Evolutionary conservation across 2,329 filamentous ascomycete genomes (phyloP).

Genomic region (Alternaria infectoria): DNA sequence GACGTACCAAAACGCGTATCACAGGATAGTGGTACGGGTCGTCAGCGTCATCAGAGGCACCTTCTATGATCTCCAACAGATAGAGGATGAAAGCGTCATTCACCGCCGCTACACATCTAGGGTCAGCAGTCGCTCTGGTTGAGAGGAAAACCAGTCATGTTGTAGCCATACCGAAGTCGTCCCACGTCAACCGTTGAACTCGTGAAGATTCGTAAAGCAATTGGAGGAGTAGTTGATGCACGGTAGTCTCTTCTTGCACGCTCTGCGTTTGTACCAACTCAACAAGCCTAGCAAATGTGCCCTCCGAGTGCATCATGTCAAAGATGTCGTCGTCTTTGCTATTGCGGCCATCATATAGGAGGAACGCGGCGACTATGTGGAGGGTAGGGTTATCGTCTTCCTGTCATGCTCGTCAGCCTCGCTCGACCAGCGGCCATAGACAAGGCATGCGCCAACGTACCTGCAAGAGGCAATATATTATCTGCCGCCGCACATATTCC

Average conservation of each 20-base stretch:
- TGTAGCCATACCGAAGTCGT: slow-evolving; percentile 72
- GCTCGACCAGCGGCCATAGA: background rate
- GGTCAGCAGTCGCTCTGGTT: background rate
- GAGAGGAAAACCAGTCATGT: background rate
- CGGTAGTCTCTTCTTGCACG: slow-evolving; percentile 67
- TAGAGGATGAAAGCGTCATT: slow-evolving; percentile 82
- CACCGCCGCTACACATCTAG: slow-evolving; percentile 56
- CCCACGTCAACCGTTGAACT: slow-evolving; percentile 78
- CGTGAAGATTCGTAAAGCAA: slow-evolving; percentile 96
- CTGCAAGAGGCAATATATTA: slow-evolving; percentile 85
- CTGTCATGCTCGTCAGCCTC: slow-evolving; percentile 53
- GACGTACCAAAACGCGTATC: slow-evolving; percentile 85
- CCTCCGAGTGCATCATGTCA: slow-evolving; percentile 84
- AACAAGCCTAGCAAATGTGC: slow-evolving; percentile 81
- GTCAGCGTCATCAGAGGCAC: slow-evolving; percentile 81
- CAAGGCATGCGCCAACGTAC: slow-evolving; percentile 47
- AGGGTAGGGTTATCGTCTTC: slow-evolving; percentile 85
- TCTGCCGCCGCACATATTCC: slow-evolving; percentile 89
- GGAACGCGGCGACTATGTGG: slow-evolving; percentile 80
- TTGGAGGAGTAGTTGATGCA: slow-evolving; percentile 84
- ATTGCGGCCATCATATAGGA: slow-evolving; percentile 83
- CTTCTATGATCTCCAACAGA: slow-evolving; percentile 86
- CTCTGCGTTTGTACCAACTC: slow-evolving; percentile 75
- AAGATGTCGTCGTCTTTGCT: slow-evolving; percentile 80
- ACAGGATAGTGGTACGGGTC: slow-evolving; percentile 97